A percentile compares a stretch with the other conserved stretches of the same genome.
These are phyloP conservation scores for Venturia effusa DNA, from an alignment of 2,329 filamentous ascomycete genomes.

Conservation along the genomic window DNA sequence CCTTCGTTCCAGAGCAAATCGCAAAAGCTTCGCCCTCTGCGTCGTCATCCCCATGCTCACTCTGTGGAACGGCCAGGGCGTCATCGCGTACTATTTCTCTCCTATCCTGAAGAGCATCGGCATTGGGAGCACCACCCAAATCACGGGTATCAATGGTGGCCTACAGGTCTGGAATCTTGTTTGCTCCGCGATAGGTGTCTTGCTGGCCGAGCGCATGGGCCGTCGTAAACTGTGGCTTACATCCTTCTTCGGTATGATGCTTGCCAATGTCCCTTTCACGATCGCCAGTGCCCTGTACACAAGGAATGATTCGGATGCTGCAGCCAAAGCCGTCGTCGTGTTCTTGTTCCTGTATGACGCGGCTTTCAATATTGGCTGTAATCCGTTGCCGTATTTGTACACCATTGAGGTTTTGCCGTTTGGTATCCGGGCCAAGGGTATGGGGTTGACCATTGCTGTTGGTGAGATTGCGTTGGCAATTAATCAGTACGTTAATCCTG, in stretches of 20 bases:
- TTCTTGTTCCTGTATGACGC: constrained; percentile 3
- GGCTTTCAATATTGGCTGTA: neutral
- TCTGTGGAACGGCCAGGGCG: constrained; percentile 46
- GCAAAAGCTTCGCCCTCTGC: constrained; percentile 43
- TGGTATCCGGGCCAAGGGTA: constrained; percentile 31
- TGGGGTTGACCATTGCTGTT: neutral
- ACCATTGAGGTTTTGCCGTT: constrained; percentile 36
- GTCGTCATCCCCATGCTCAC: constrained; percentile 44
- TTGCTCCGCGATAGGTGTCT: constrained; percentile 35
- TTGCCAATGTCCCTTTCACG: neutral
- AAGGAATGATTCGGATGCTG: neutral
- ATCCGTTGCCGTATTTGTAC: constrained; percentile 19
- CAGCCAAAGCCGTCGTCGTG: neutral
- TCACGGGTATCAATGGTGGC: constrained; percentile 30
- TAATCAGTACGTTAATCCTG: constrained; percentile 50
- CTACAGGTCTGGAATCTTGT: constrained; percentile 50
- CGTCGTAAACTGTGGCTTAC: constrained; percentile 25
- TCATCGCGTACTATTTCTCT: constrained; percentile 33
- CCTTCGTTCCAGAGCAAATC: constrained; percentile 34
- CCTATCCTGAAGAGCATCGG: constrained; percentile 25
- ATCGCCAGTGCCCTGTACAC: neutral
- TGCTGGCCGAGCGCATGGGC: constrained; percentile 26
- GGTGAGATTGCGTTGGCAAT: constrained; percentile 19
- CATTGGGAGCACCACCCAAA: constrained; percentile 24
- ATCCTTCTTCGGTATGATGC: constrained; percentile 27